Evolutionary conservation across 352 stramenopile species (phyloP), one percentile per base, ranked within the genome.

Genomic region (Chrysophaeum taylorii): DNA sequence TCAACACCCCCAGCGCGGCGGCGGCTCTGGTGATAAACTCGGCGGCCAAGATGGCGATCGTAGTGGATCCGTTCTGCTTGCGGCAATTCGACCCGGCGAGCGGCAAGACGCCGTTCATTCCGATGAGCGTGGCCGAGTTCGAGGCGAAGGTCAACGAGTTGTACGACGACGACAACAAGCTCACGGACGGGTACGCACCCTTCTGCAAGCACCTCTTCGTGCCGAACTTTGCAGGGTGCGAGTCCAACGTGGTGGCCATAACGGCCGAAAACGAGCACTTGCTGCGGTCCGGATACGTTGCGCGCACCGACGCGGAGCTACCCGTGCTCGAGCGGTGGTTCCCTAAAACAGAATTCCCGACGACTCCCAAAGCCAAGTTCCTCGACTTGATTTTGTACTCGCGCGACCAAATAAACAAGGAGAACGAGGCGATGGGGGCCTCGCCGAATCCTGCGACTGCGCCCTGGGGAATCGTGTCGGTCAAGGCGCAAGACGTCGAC

Each of bases 161-260:
- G 73, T 91, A 89, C 64, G 72, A 83, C 50, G 73, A 76, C 12
- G 16, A 25, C 45, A 81, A 45, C 31, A 36, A 71, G 41, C 77
- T 83, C n/a, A 68, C 78, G 27, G 72, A 78, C 69, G 82, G 81
- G 29, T 98, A 98, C 76, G 94, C 94, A 64, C 91, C 94, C 37
- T 98, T 98, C 82, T 98, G 94, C 84, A 98, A 98, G 85, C 94
- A 98, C 81, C 67, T 98, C 37, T 98, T 98, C 76, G 78, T 98
- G 37, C 81, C 90, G 25, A 98, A 98, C 81, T 85, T 89, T 75
- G 79, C 75, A 16, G 68, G 83, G 70, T 82, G 76, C 16, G n/a
- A 67, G 14, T 74, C 86, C 27, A 86, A 85, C 53, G 79, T 86
- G 1, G 41, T 96, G 68, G 76, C 84, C 0, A 96, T 98, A 73